Evolutionary conservation across 345 rosid genomes (phyloP).

Genomic region (Aquilaria sinensis): DNA sequence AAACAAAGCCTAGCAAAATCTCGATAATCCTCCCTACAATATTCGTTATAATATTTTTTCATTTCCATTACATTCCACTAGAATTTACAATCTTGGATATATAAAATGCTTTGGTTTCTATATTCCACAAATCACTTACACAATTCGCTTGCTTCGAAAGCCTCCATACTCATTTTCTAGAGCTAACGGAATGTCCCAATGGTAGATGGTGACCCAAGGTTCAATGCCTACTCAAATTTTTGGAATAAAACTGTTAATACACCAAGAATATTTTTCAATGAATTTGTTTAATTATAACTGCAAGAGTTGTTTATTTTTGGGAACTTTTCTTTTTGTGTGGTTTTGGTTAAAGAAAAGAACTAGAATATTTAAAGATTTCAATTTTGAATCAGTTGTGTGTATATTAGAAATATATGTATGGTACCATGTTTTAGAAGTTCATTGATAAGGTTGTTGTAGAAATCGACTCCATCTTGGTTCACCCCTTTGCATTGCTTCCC

Average conservation of each 20-base stretch:
- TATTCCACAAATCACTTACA: conserved; percentile 15
- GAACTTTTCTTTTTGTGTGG: neutral
- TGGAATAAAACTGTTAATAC: too few relatives aligned
- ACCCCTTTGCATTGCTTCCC: conserved; percentile 27
- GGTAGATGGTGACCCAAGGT: conserved; percentile 12
- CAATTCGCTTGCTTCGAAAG: conserved; percentile 16
- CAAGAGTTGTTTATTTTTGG: neutral
- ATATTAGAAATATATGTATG: neutral
- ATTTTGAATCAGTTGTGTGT: neutral
- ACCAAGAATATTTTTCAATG: too few relatives aligned
- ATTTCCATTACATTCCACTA: too few relatives aligned
- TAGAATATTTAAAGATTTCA: too few relatives aligned
- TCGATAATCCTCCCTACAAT: conserved; percentile 28
- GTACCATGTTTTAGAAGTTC: conserved; percentile 29
- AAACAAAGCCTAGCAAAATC: conserved; percentile 46
- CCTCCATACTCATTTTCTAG: conserved; percentile 14
- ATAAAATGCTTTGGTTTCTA: too few relatives aligned
- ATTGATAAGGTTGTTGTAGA: conserved; percentile 34
- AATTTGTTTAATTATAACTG: neutral
- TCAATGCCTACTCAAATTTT: neutral
- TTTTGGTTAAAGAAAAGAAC: too few relatives aligned
- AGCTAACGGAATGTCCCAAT: conserved; percentile 15
- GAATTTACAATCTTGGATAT: too few relatives aligned
- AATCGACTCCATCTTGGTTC: conserved; percentile 26
- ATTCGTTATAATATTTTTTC: neutral